Evolutionary conservation across 345 rosid species (phyloP).

Genomic region (Cardamine resedifolia): DNA sequence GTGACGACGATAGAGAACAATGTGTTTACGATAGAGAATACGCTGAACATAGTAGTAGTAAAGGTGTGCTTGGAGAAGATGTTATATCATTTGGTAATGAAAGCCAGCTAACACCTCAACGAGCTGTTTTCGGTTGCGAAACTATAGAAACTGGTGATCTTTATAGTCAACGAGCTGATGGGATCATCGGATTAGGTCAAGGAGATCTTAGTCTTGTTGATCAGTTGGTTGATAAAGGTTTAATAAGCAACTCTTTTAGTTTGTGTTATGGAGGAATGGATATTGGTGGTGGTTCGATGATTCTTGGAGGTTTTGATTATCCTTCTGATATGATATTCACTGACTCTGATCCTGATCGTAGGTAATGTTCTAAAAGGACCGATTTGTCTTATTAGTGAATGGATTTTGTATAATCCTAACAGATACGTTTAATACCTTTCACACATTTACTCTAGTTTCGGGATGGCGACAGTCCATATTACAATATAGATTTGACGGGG

Average conservation of each 20-base stretch:
- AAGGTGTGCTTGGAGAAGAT: conserved; percentile 86
- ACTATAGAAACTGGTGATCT: conserved; percentile 88
- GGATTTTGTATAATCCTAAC: conserved; percentile 47
- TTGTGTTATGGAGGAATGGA: conserved; percentile 97
- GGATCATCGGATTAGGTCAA: conserved; percentile 90
- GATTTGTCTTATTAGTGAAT: conserved; percentile 35
- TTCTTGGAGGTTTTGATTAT: conserved; percentile 73
- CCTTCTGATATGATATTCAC: conserved; percentile 76
- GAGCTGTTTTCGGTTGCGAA: conserved; percentile 88
- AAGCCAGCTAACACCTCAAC: conserved; percentile 73
- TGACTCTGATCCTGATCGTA: conserved; percentile 66
- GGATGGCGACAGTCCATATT: conserved; percentile 99
- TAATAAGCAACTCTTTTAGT: conserved; percentile 80
- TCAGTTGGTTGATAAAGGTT: conserved; percentile 82
- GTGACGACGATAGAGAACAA: conserved; percentile 55
- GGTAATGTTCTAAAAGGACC: conserved; percentile 55
- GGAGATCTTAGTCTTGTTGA: conserved; percentile 92
- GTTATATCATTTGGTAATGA: conserved; percentile 75
- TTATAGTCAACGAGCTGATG: conserved; percentile 88
- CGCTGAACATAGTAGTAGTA: conserved; percentile 89
- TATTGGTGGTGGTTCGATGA: conserved; percentile 91
- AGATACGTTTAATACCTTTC: conserved; percentile 63
- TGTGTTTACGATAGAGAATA: conserved; percentile 87
- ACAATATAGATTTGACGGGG: conserved; percentile 94
- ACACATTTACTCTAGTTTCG: conserved; percentile 97